Base-by-base conservation (phyloP, 116 monocot genomes). In the Iris pallida region DNA sequence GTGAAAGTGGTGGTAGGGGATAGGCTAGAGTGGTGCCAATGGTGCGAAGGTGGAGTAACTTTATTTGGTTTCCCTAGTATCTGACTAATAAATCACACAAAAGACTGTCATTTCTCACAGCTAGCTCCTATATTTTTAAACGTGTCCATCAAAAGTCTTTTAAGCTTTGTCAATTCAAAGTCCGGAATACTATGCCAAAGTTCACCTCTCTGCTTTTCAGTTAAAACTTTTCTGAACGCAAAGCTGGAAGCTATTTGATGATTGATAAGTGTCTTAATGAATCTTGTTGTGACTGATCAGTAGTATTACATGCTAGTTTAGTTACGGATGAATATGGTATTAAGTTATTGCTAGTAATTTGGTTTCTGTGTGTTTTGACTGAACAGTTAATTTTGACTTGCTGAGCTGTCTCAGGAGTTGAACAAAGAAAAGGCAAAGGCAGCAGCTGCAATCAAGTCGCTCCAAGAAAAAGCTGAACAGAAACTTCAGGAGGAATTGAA, bases 401-500 rank as follows among this genome's bases (percentile, higher is more conserved):
- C n/a, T n/a, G 13, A 42, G 20, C 19, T 6, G 41, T 78, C 60
- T 61, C 64, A 97, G 97, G 93, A 97, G 73, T 74, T 97, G 66
- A 90, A 75, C 69, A 90, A 82, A 80, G 97, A 97, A 74, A 97
- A 83, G 74, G 67, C 56, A 55, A 97, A 90, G 75, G 73, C 87
- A 48, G 85, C 75, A 63, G 82, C 85, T 79, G 59, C 81, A 45
- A 73, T 85, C 40, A 97, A 92, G 72, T 71, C 66, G 58, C 78
- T 90, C 53, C 80, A 92, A 73, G 92, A 97, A 77, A 90, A 87
- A 68, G 81, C 93, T 72, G 92, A 97, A 76, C 79, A 90, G 66
- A 90, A 81, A 47, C 90, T 97, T 68, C 76, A 47, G 17, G 74
- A 79, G 62, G 92, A 97, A 76, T 63, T 97, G 75, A 76, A 85